phyloP scores from a whole-genome alignment of 306 rosid species.

The Dalbergia cultrata region DNA sequence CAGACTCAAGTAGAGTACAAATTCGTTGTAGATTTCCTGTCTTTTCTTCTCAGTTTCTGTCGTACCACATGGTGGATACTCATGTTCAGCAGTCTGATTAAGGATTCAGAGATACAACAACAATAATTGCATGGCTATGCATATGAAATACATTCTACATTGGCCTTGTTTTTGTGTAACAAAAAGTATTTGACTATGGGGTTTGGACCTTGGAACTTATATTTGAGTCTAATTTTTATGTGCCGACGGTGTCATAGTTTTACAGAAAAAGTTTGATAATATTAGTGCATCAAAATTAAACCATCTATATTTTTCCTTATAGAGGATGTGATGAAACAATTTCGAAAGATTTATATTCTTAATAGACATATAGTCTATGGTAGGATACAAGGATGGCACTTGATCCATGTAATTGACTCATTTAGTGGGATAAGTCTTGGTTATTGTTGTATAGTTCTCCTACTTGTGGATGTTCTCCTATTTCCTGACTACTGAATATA shows the following conservation, averaged over 20 bases:
- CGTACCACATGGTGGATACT: conserved; percentile 26
- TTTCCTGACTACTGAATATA: not conserved
- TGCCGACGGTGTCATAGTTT: no score
- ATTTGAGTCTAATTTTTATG: not conserved
- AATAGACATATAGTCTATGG: no score
- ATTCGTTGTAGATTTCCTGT: not conserved
- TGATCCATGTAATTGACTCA: not conserved
- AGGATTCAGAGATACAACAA: conserved; percentile 7
- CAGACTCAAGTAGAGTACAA: conserved; percentile 2
- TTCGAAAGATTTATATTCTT: no score
- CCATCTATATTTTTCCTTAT: not conserved
- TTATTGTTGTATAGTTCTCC: no score
- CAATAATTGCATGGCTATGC: conserved; percentile 6
- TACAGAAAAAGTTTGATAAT: no score
- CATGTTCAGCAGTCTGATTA: conserved; percentile 21
- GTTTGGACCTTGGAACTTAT: not conserved
- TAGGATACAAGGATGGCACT: no score
- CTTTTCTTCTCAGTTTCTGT: conserved; percentile 30
- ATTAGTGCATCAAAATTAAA: no score
- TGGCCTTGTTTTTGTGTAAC: conserved; percentile 19
- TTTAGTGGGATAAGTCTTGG: not conserved
- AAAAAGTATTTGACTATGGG: conserved; percentile 4
- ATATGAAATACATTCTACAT: conserved; percentile 11
- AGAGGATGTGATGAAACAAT: not conserved
- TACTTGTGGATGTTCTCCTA: not conserved